Conservation (phyloP, 495 filamentous ascomycete genomes). For the Halenospora varia region DNA sequence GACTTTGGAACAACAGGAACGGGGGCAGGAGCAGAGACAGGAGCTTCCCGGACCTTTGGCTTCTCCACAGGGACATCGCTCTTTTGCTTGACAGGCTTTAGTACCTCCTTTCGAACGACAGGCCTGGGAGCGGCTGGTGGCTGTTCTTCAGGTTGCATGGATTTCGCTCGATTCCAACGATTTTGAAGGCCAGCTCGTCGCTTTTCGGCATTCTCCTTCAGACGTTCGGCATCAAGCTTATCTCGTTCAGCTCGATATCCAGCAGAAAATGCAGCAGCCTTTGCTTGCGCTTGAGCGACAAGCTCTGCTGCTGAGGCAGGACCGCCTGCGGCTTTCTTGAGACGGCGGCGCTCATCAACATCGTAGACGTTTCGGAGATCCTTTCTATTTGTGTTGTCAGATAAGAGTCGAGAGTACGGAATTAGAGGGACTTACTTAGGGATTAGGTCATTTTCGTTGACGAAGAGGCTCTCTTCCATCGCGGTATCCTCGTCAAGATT, state of each 20-base stretch:
- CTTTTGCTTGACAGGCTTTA: neutral
- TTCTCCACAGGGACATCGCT: too few relatives aligned
- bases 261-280: neutral
- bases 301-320: slow-evolving; percentile 6
- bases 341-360: neutral
- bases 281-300: neutral
- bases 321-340: neutral
- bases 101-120: neutral
- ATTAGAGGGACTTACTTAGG: neutral
- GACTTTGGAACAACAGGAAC: too few relatives aligned
- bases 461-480: slow-evolving; percentile 12
- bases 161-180: neutral
- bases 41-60: too few relatives aligned
- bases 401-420: neutral
- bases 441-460: neutral
- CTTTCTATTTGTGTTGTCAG: neutral
- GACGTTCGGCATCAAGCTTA: neutral
- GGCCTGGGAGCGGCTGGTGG: neutral
- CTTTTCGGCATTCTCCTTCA: neutral
- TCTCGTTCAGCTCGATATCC: slow-evolving; percentile 1
- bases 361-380: neutral
- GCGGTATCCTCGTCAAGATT: too few relatives aligned
- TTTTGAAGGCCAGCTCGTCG: neutral
- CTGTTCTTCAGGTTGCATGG: neutral
- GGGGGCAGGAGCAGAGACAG: too few relatives aligned